Evolutionary conservation across 2,329 filamentous ascomycete genomes (phyloP).

Genomic region (Ophiocordyceps camponoti-rufipedis): DNA sequence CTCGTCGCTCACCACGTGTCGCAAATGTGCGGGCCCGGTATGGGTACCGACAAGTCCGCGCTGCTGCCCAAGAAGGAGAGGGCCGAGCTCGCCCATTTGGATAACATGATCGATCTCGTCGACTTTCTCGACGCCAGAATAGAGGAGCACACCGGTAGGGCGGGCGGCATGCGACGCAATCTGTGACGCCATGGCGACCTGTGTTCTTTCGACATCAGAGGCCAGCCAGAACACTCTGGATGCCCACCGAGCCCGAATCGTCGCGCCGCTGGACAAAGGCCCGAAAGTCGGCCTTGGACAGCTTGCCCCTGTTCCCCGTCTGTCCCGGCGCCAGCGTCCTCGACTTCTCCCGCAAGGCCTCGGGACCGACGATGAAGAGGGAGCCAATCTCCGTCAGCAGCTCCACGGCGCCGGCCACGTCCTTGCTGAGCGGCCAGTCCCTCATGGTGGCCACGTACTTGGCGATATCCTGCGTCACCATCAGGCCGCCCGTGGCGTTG

Average conservation of each 20-base stretch:
- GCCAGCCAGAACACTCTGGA: slow-evolving; percentile 63
- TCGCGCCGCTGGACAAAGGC: slow-evolving; percentile 74
- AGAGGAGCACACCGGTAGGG: slow-evolving; percentile 14
- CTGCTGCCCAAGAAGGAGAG: slow-evolving; percentile 40
- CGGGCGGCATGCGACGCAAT: slow-evolving; percentile 13
- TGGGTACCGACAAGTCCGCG: slow-evolving; percentile 30
- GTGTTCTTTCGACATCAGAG: slow-evolving; percentile 18
- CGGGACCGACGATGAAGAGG: slow-evolving; percentile 80
- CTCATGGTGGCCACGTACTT: slow-evolving; percentile 78
- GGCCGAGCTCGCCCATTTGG: slow-evolving; percentile 26
- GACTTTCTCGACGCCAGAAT: slow-evolving; percentile 39
- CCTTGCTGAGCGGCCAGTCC: slow-evolving; percentile 58
- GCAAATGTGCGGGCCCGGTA: slow-evolving; percentile 46
- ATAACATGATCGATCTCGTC: slow-evolving; percentile 37
- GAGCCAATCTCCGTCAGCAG: slow-evolving; percentile 85
- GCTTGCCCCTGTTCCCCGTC: slow-evolving; percentile 29
- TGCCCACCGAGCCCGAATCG: slow-evolving; percentile 61
- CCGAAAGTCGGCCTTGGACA: slow-evolving; percentile 54
- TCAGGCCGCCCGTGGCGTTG: slow-evolving; percentile 80
- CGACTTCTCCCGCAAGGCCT: slow-evolving; percentile 55
- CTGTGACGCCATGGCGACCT: slow-evolving; percentile 7
- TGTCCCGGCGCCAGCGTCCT: slow-evolving; percentile 32
- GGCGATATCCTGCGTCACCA: slow-evolving; percentile 91
- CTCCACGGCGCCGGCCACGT: slow-evolving; percentile 55
- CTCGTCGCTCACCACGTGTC: slow-evolving; percentile 46